These are phyloP conservation scores for Neopestalotiopsis clavispora DNA, from an alignment of 2,329 filamentous ascomycete species.

Conservation along the genomic window DNA sequence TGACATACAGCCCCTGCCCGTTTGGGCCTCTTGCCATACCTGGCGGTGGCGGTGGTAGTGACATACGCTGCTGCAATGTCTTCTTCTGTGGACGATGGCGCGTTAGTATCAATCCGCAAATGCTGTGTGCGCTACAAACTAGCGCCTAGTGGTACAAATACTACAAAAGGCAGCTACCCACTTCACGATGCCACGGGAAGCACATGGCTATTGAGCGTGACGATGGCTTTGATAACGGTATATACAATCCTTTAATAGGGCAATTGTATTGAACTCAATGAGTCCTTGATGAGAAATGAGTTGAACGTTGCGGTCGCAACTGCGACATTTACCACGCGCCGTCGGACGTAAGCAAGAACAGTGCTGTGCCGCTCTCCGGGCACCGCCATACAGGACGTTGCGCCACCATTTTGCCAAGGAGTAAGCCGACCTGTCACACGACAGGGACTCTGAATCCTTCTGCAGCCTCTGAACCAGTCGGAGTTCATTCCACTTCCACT, in stretches of 20 bases:
- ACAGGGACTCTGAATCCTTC: neutral
- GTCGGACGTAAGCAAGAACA: neutral
- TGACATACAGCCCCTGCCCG: neutral
- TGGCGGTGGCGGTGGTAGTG: neutral
- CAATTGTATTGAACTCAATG: neutral
- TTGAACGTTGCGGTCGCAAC: neutral
- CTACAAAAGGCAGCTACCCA: no score
- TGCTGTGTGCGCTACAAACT: neutral
- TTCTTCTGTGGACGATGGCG: neutral
- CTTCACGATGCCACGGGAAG: neutral
- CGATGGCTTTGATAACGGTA: neutral
- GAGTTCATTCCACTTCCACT: no score
- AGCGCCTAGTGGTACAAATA: neutral
- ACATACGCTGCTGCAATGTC: no score
- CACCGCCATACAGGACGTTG: neutral
- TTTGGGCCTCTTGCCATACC: slow-evolving; percentile 9
- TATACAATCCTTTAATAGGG: neutral
- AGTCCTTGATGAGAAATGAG: neutral
- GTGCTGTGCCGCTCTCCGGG: neutral
- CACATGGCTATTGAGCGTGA: neutral
- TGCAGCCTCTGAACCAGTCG: neutral
- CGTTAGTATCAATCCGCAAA: neutral
- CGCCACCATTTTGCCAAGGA: neutral
- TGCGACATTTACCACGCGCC: no score
- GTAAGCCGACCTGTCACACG: neutral